These are phyloP conservation scores for Diversispora eburnea DNA, from an alignment of 192 early-diverging fungal species.

Conservation along the genomic window DNA sequence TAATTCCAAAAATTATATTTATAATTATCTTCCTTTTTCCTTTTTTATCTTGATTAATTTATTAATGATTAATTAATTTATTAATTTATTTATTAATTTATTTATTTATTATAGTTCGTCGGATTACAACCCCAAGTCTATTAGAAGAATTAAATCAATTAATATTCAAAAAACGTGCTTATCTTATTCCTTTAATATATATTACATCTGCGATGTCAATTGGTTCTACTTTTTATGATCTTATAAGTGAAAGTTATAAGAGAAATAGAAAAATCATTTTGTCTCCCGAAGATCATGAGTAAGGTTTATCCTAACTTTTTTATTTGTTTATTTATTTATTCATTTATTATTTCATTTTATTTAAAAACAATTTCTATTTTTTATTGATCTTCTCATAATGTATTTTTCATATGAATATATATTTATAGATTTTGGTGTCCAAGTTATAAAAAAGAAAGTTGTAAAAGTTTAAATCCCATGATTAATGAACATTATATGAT, in stretches of 20 bases:
- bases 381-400: not conserved
- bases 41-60: not conserved
- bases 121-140: not conserved
- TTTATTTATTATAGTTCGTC: slow-evolving; percentile 3
- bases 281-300: slow-evolving; percentile 9
- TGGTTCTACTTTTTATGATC: slow-evolving; percentile 6
- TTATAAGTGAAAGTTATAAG: not conserved
- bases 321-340: not conserved
- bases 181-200: not conserved
- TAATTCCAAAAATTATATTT: not conserved
- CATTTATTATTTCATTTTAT: too few species aligned
- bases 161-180: not conserved
- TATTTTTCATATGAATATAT: not conserved
- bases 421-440: slow-evolving; percentile 22
- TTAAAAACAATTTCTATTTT: too few species aligned
- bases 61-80: not conserved
- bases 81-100: not conserved
- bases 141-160: not conserved
- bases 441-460: slow-evolving; percentile 14
- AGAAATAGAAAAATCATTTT: slow-evolving; percentile 4
- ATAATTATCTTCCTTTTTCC: not conserved
- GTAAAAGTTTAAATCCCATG: not conserved
- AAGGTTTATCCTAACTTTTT: not conserved
- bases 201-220: slow-evolving; percentile 4
- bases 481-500: slow-evolving; percentile 16